Conservation (phyloP, 305 asterid species). For the Fraxinus sp. region DNA sequence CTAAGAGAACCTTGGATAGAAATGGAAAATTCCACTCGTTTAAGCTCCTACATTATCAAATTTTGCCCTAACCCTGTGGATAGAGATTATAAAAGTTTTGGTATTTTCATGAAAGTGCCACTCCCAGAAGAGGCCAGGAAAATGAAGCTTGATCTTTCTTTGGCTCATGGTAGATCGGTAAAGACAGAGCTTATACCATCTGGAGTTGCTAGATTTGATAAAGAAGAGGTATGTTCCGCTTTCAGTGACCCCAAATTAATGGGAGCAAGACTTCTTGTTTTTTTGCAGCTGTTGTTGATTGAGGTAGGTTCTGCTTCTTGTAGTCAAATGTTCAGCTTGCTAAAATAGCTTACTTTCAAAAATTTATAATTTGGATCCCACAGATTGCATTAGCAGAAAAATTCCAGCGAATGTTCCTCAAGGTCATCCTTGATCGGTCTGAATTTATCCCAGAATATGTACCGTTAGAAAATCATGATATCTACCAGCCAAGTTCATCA, state of each 20-base stretch:
- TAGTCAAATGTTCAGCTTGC: slow-evolving; percentile 19
- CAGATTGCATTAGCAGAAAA: slow-evolving; percentile 76
- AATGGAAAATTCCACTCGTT: slow-evolving; percentile 42
- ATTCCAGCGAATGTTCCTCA: slow-evolving; percentile 79
- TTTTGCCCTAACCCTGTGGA: slow-evolving; percentile 73
- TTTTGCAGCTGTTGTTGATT: neutral
- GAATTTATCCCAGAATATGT: slow-evolving; percentile 65
- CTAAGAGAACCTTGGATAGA: slow-evolving; percentile 65
- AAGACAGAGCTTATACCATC: slow-evolving; percentile 63
- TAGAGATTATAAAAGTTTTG: slow-evolving; percentile 74
- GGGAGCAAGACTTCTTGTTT: neutral
- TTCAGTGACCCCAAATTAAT: neutral
- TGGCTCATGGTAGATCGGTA: slow-evolving; percentile 87
- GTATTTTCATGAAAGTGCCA: slow-evolving; percentile 70
- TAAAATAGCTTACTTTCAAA: slow-evolving; percentile 18
- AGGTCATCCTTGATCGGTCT: slow-evolving; percentile 72
- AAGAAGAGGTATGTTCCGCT: slow-evolving; percentile 55
- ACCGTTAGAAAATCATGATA: slow-evolving; percentile 47
- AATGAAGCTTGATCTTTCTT: slow-evolving; percentile 76
- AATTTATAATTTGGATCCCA: slow-evolving; percentile 25
- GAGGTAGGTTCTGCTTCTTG: slow-evolving; percentile 17
- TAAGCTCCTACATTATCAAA: slow-evolving; percentile 61
- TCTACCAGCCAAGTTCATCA: slow-evolving; percentile 40
- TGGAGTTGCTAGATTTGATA: slow-evolving; percentile 57
- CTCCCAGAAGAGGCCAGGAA: slow-evolving; percentile 83